Evolutionary conservation across 2,329 filamentous ascomycete species (phyloP).

Genomic region (Fusarium setosum): DNA sequence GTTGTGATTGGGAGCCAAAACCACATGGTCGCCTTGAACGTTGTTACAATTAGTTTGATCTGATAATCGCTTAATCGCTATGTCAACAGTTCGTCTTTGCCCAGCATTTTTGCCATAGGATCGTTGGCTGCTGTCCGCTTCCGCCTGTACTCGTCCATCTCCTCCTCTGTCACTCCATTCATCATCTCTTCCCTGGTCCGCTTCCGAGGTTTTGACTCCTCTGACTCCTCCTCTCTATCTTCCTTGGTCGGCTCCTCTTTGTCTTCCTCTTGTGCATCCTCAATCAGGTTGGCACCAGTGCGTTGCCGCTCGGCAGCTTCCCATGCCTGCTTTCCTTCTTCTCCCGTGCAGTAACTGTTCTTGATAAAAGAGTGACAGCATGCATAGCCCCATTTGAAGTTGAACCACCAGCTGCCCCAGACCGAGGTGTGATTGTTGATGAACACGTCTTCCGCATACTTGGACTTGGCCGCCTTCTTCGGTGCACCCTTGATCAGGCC

Average conservation of each 20-base stretch:
- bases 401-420: conserved; percentile 98
- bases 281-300: conserved; percentile 57
- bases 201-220: conserved; percentile 65
- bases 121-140: conserved; percentile 81
- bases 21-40: no score
- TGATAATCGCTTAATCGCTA: no score
- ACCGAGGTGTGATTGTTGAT: conserved; percentile 92
- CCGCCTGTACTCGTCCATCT: conserved; percentile 86
- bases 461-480: conserved; percentile 82
- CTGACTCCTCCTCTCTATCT: conserved; percentile 46
- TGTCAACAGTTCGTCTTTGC: conserved; percentile 69
- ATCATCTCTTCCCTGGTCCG: conserved; percentile 83
- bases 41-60: no score
- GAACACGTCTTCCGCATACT: conserved; percentile 89
- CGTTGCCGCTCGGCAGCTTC: conserved; percentile 76
- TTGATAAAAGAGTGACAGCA: conserved; percentile 95
- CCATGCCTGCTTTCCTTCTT: conserved; percentile 84
- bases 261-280: conserved; percentile 44
- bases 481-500: conserved; percentile 90
- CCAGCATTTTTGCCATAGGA: conserved; percentile 86
- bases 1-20: no score
- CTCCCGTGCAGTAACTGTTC: conserved; percentile 97
- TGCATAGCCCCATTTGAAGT: conserved; percentile 95
- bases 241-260: conserved; percentile 42
- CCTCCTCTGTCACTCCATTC: conserved; percentile 81